Conservation (phyloP, 805 yeast species). For the Wickerhamomyces canadensis region DNA sequence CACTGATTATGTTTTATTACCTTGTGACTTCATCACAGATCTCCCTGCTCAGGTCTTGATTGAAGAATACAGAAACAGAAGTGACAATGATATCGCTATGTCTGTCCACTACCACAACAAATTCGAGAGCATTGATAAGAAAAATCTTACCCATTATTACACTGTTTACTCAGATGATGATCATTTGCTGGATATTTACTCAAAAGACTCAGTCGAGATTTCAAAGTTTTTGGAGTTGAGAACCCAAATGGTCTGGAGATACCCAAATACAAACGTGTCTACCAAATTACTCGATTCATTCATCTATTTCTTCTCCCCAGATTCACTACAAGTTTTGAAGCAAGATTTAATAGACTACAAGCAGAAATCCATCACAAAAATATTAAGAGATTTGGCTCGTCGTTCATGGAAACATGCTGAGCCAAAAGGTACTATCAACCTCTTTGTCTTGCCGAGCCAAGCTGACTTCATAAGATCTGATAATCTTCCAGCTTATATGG, state of each 20-base stretch:
- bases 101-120: conserved; percentile 71
- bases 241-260: conserved; percentile 86
- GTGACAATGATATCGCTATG: conserved; percentile 63
- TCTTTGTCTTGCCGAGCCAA: conserved; percentile 65
- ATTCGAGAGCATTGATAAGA: conserved; percentile 75
- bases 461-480: conserved; percentile 73
- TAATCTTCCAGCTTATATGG: conserved; percentile 77
- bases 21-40: conserved; percentile 92
- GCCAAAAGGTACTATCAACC: conserved; percentile 54
- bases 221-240: conserved; percentile 71
- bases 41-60: conserved; percentile 85
- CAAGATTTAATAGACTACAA: conserved; percentile 24
- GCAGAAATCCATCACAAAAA: conserved; percentile 50
- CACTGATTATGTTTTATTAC: conserved; percentile 70
- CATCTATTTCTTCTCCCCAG: conserved; percentile 57
- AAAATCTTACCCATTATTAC: conserved; percentile 60
- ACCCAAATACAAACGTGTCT: conserved; percentile 73
- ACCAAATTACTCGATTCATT: conserved; percentile 69
- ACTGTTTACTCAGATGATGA: conserved; percentile 53
- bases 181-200: conserved; percentile 65
- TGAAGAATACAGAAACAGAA: conserved; percentile 74
- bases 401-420: conserved; percentile 82
- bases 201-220: conserved; percentile 61
- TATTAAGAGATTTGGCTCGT: conserved; percentile 83
- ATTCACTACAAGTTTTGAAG: conserved; percentile 47